phyloP scores from a whole-genome alignment of 164 flowering plant genomes.

The Brasenia schreberi region DNA sequence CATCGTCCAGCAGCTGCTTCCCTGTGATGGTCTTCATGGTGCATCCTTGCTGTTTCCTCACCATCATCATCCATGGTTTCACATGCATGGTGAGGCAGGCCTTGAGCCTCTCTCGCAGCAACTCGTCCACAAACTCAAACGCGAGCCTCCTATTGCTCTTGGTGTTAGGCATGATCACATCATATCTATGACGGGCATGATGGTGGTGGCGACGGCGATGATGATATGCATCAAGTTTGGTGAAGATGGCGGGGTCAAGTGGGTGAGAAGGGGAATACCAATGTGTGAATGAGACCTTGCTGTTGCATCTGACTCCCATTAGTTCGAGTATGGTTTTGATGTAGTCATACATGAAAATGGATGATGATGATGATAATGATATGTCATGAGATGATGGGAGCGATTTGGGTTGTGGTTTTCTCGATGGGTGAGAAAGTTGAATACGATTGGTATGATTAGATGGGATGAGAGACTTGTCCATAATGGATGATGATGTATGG shows the following conservation, averaged over 20 bases:
- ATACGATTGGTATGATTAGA: too few species aligned
- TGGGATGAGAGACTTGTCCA: too few species aligned
- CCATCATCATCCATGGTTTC: slow-evolving; percentile 21
- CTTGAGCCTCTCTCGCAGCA: slow-evolving; percentile 23
- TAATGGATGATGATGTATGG: not conserved
- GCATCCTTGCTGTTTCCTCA: not conserved
- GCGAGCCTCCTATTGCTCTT: slow-evolving; percentile 33
- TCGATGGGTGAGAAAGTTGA: too few species aligned
- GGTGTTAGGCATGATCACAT: not conserved
- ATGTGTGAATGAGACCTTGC: slow-evolving; percentile 17
- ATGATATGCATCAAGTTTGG: slow-evolving; percentile 27
- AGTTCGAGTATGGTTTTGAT: slow-evolving; percentile 31
- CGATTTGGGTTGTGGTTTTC: too few species aligned
- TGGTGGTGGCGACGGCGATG: slow-evolving; percentile 1
- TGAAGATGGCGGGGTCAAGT: slow-evolving; percentile 47
- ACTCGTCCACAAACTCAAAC: slow-evolving; percentile 45
- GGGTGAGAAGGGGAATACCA: slow-evolving; percentile 61
- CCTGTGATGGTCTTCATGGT: slow-evolving; percentile 11
- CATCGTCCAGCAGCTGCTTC: slow-evolving; percentile 18
- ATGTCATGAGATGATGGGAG: too few species aligned
- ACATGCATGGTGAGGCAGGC: slow-evolving; percentile 14
- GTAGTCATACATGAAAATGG: slow-evolving; percentile 15
- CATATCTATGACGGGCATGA: not conserved
- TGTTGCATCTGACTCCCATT: slow-evolving; percentile 23
- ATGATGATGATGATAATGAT: not conserved